Evolutionary conservation across 441 rosid species (phyloP), one percentile per base, ranked within the genome.

Genomic region (Populus hybrid): DNA sequence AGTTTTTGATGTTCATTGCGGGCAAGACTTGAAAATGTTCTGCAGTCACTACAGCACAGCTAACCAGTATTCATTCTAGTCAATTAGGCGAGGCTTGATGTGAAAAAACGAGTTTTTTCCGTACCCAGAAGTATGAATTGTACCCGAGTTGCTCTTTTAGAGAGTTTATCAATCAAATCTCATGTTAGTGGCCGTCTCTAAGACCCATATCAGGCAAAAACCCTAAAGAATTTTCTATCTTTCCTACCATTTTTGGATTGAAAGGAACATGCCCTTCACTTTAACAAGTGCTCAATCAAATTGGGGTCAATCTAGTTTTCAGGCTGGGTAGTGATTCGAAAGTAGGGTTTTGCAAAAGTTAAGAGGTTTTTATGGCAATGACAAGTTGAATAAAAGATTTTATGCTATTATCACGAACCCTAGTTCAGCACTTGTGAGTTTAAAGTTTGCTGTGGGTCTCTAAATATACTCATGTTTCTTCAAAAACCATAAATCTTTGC

Each of bases 321-420:
- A 35, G 40, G 63, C 28, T 9, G 40, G 61, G 65, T 16, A 54
- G 70, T 23, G 77, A 66, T 42, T 75, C 77, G 3, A 54, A 69
- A 34, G 20, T 23, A 24, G 59, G 59, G 59, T 16, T 50, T 50
- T 50, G 59, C 59, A 14, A 50, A 14, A 50, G 5, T 4, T 4
- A 16, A 1, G 71, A 18, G 66, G 5, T 36, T 54, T 76, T 6
- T 23, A 36, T 70, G 21, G 16, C 66, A 2, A 6, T n/a, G 46
- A 30, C 64, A 75, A 38, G 64, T 20, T 70, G 75, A 64, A 64
- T 63, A 9, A 11, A 28, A 50, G 6, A 23, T 30, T 28, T 70
- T 59, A 28, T 40, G 64, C 75, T 63, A 6, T 50, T n/a, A 26
- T 61, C 64, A n/a, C 75, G 46, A 61, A 20, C 4, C 32, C 28